A percentile compares a stretch with the other conserved stretches of the same genome.
Evolutionary conservation across 768 basidiomycete species (phyloP).

Genomic region (Termitomyces heimii): DNA sequence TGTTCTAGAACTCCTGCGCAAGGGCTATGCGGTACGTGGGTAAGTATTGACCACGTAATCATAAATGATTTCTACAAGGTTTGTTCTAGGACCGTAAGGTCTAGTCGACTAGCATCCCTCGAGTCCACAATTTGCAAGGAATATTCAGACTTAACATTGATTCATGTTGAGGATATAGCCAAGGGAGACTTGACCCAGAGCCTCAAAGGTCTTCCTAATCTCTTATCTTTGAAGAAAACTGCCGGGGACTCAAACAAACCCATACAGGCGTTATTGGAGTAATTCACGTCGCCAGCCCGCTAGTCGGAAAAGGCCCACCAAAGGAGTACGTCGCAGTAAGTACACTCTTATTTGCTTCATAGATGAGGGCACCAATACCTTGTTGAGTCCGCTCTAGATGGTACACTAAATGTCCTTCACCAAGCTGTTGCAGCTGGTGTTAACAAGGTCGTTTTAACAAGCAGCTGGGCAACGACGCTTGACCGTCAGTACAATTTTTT

Average conservation of each 20-base stretch:
- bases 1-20: constrained; percentile 4
- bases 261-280: constrained; percentile 34
- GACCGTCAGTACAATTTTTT: constrained; percentile 3
- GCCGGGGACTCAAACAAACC: too few relatives aligned
- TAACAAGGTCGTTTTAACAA: constrained; percentile 7
- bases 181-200: constrained; percentile 6
- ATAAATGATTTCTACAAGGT: neutral
- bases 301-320: constrained; percentile 5
- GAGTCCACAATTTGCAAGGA: constrained; percentile 3
- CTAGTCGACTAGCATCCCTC: neutral
- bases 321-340: constrained; percentile 4
- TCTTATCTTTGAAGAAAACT: neutral
- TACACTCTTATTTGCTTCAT: neutral
- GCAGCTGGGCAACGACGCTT: constrained; percentile 5
- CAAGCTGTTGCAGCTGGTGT: constrained; percentile 8
- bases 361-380: neutral
- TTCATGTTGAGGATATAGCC: constrained; percentile 10
- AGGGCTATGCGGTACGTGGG: constrained; percentile 15
- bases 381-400: constrained; percentile 6
- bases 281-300: constrained; percentile 25
- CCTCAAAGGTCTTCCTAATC: constrained; percentile 6
- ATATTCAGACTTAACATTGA: neutral
- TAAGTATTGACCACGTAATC: neutral
- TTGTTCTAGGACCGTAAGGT: constrained; percentile 6
- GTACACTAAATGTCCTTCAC: constrained; percentile 10